Base-by-base conservation (phyloP, 768 basidiomycete species). In the Brasilioporus rufonigricans region DNA sequence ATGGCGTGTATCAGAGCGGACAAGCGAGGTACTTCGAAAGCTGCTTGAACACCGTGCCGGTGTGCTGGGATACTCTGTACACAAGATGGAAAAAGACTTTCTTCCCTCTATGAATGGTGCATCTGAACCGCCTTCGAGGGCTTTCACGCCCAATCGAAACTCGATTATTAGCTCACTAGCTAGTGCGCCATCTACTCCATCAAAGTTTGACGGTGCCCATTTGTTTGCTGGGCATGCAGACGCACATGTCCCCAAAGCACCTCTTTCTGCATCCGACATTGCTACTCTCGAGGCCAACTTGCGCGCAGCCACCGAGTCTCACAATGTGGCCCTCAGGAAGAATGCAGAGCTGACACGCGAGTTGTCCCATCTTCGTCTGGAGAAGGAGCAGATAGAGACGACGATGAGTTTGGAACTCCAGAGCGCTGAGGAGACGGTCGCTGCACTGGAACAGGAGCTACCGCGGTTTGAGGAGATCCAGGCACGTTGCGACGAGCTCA, bases 31-130 rank as follows among this genome's bases (percentile, higher is more conserved):
- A 9, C 73, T 82, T 52, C 80, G 77, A 50, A 79, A 76, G 50
- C 72, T 95, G 10, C 79, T 93, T 52, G 88, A 91, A 67, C 93
- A 94, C 65, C 85, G 90, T 16, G 87, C 93, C 0, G 89, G 83
- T 1, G 90, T 94, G 1, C 82, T 95, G 14, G 86, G 87, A 33
- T 76, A 81, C 55, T 84, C 86, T 3, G 78, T 93, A 16, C 80
- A 84, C 41, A 80, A 72, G 58, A 78, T 89, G 71, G 90, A 91
- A 71, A 79, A 78, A 65, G 83, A 77, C 62, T 68, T 74, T 53
- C 70, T 61, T 38, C 62, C 56, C 33, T 53, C 56, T 38, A 53
- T 53, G 31, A 73, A 72, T 38, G 71, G 71, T 19, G 54, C 24
- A 13, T 50, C 70, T 23, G 76, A 80, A 31, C 52, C 55, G 44